Conservation (phyloP, 2,329 filamentous ascomycete species). For the Chrysosporium queenslandicum region DNA sequence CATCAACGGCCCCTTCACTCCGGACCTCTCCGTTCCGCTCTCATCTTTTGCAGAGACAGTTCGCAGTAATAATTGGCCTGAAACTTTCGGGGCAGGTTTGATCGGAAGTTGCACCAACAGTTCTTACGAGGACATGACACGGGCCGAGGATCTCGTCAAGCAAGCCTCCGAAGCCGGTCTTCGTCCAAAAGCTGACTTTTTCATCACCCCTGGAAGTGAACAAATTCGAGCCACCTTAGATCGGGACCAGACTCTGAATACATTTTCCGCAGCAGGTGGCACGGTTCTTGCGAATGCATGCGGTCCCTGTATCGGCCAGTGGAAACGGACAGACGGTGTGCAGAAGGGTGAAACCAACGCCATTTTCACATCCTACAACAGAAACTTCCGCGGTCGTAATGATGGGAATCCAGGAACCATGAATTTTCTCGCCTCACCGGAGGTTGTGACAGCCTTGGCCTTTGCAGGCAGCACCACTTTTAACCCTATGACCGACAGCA, state of each 20-base stretch:
- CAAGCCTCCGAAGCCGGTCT: slow-evolving; percentile 83
- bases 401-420: slow-evolving; percentile 94
- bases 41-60: slow-evolving; percentile 82
- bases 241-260: slow-evolving; percentile 74
- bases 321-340: slow-evolving; percentile 81
- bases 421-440: slow-evolving; percentile 96
- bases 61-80: slow-evolving; percentile 76
- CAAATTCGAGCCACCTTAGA: slow-evolving; percentile 92
- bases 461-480: slow-evolving; percentile 90
- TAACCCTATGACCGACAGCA: slow-evolving; percentile 82
- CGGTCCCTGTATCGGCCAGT: slow-evolving; percentile 87
- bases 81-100: slow-evolving; percentile 79
- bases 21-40: slow-evolving; percentile 84
- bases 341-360: slow-evolving; percentile 80
- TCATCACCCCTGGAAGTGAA: slow-evolving; percentile 92
- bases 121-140: slow-evolving; percentile 97
- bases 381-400: slow-evolving; percentile 94
- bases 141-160: slow-evolving; percentile 83
- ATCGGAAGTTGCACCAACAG: slow-evolving; percentile 99
- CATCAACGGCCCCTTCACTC: slow-evolving; percentile 95
- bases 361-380: slow-evolving; percentile 95
- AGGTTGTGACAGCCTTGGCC: slow-evolving; percentile 91
- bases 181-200: slow-evolving; percentile 82
- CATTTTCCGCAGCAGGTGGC: slow-evolving; percentile 77
- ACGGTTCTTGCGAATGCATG: slow-evolving; percentile 90